Conservation (phyloP, 257 asterid species). For the Petunia axillaris region DNA sequence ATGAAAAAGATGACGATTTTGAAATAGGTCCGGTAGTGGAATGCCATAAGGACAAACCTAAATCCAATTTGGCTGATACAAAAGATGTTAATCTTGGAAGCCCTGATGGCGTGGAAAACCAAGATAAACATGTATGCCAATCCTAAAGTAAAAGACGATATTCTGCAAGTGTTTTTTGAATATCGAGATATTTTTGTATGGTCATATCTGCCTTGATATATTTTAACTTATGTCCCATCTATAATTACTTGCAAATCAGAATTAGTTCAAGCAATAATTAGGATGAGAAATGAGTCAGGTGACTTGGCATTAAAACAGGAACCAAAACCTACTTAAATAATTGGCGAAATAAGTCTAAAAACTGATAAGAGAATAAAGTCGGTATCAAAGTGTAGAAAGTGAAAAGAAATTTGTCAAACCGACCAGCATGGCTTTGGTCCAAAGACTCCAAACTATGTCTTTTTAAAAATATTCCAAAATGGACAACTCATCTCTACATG, state of each 20-base stretch:
- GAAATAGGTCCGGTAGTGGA: too few relatives aligned
- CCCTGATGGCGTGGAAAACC: too few relatives aligned
- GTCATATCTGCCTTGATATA: not conserved
- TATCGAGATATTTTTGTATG: too few relatives aligned
- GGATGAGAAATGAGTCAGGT: not conserved
- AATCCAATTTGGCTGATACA: too few relatives aligned
- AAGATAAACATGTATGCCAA: too few relatives aligned
- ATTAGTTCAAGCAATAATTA: conserved; percentile 12
- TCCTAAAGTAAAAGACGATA: too few relatives aligned
- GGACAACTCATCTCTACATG: conserved; percentile 26
- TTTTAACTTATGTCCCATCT: not conserved
- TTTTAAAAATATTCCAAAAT: conserved; percentile 32
- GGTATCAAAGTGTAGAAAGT: conserved; percentile 16
- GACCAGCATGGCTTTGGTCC: conserved; percentile 35
- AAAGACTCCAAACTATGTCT: conserved; percentile 18
- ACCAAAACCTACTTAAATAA: not conserved
- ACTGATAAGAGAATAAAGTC: conserved; percentile 6
- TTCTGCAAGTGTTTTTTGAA: too few relatives aligned
- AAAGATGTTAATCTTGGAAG: too few relatives aligned
- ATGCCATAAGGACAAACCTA: too few relatives aligned
- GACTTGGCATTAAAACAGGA: not conserved
- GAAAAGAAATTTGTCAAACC: conserved; percentile 57
- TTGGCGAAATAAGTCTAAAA: conserved; percentile 25
- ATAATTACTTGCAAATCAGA: not conserved
- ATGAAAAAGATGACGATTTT: too few relatives aligned